phyloP scores from a whole-genome alignment of 2,329 filamentous ascomycete species.

The Emmonsia crescens region DNA sequence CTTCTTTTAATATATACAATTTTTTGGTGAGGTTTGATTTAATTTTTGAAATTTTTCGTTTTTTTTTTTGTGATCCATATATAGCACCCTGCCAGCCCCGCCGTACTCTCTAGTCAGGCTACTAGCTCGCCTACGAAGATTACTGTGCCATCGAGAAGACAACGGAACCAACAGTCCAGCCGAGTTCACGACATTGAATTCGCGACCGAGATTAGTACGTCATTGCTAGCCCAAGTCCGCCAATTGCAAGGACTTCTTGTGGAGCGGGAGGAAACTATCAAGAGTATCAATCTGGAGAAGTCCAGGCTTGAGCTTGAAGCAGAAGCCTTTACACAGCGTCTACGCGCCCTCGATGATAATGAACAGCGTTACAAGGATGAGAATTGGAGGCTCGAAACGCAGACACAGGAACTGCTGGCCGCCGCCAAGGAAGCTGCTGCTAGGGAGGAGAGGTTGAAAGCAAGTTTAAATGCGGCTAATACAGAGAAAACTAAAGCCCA shows the following conservation, averaged over 20 bases:
- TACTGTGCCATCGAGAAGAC: slow-evolving; percentile 72
- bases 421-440: slow-evolving; percentile 65
- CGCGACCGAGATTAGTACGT: slow-evolving; percentile 95
- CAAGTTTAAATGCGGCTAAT: slow-evolving; percentile 57
- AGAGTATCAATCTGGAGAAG: slow-evolving; percentile 61
- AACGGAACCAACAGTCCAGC: slow-evolving; percentile 79
- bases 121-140: slow-evolving; percentile 82
- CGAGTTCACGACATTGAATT: slow-evolving; percentile 95
- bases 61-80: slow-evolving; percentile 7
- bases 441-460: slow-evolving; percentile 70
- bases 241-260: slow-evolving; percentile 75
- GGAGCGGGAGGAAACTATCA: slow-evolving; percentile 80
- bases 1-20: slow-evolving; percentile 3
- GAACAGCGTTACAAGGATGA: slow-evolving; percentile 96
- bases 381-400: slow-evolving; percentile 94
- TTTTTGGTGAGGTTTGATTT: neutral
- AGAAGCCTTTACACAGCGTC: slow-evolving; percentile 65
- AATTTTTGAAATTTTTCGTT: slow-evolving; percentile 7
- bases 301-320: slow-evolving; percentile 72
- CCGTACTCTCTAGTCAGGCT: slow-evolving; percentile 73
- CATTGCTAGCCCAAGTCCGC: slow-evolving; percentile 83
- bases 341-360: slow-evolving; percentile 79
- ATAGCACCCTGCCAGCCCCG: slow-evolving; percentile 59
- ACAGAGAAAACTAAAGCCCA: slow-evolving; percentile 68
- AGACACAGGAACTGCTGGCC: slow-evolving; percentile 70